Base-by-base conservation (phyloP, 768 basidiomycete species). In the Neoboletus brunneissimus region DNA sequence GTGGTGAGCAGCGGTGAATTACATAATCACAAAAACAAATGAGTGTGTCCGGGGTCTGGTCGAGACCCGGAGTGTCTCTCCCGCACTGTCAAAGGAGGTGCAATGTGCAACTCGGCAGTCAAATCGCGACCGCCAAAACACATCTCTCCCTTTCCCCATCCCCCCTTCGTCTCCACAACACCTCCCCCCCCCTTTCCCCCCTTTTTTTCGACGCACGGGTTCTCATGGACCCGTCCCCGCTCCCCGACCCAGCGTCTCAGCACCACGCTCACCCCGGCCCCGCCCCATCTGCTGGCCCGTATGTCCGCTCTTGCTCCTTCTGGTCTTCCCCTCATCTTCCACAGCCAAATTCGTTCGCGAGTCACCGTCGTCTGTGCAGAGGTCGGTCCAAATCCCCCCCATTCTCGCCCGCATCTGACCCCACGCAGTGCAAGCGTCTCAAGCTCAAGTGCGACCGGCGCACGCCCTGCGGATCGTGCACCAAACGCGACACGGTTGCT, bases 371-470 rank as follows among this genome's bases (percentile, higher is more conserved):
- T 90, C 7, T 90, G 88, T 61, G 89, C 86, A 68, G 89, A 91
- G 83, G 88, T 88, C 34, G 32, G 79, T 61, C 53, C 50, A 47
- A n/a, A 46, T 45, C 31, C 29, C n/a, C 0, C 35, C 11, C 29
- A 8, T 29, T 15, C 56, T 11, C 37, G n/a, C 53, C 27, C 51
- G 55, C 2, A 1, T 18, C 46, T 63, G 3, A 68, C 38, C 37
- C 48, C 41, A 1, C 7, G 3, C 67, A 93, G 88, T 94, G 91
- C 76, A 93, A 93, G 70, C 88, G 91, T 5, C 79, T 93, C 51
- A 94, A 94, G 64, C 79, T 93, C 51, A 91, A 87, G 75, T 94
- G 91, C 67, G 91, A 93, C 73, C 77, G 91, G 38, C 81, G 86
- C 22, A 83, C 79, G 3, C 91, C 91, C 0, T 93, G 91, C 61